A percentile compares a stretch with the other conserved stretches of the same genome.
phyloP scores from a whole-genome alignment of 768 basidiomycete genomes.

The Termitomyces sp. region DNA sequence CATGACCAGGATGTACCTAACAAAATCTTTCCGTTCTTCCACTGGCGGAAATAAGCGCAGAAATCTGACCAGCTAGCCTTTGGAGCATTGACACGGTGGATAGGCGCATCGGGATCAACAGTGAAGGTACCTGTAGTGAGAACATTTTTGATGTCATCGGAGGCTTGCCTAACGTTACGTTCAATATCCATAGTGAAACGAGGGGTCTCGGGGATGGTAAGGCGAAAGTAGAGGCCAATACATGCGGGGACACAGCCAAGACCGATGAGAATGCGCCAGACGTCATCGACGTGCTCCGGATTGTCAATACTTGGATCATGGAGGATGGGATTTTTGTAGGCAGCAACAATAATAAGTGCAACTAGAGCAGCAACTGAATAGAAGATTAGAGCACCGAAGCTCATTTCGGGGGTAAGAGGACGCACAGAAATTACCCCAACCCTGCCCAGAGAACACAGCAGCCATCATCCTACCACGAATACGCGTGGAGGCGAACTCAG shows the following conservation, averaged over 20 bases:
- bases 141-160: slow-evolving; percentile 67
- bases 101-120: slow-evolving; percentile 49
- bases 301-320: slow-evolving; percentile 30
- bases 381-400: background rate
- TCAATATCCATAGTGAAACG: slow-evolving; percentile 92
- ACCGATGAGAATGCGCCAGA: slow-evolving; percentile 88
- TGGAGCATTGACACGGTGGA: slow-evolving; percentile 63
- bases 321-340: slow-evolving; percentile 57
- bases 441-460: slow-evolving; percentile 80
- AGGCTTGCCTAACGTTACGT: slow-evolving; percentile 71
- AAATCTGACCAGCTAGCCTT: slow-evolving; percentile 70
- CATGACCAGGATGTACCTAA: slow-evolving; percentile 80
- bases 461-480: slow-evolving; percentile 85
- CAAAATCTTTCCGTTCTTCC: slow-evolving; percentile 76
- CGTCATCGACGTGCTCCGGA: slow-evolving; percentile 55
- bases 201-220: slow-evolving; percentile 90
- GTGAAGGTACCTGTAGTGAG: slow-evolving; percentile 42
- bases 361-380: slow-evolving; percentile 59
- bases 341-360: slow-evolving; percentile 54
- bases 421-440: slow-evolving; percentile 80
- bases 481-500: slow-evolving; percentile 78
- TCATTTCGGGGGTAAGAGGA: slow-evolving; percentile 3
- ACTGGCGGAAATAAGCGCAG: slow-evolving; percentile 54
- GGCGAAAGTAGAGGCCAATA: slow-evolving; percentile 87
- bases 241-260: slow-evolving; percentile 78